Conservation (phyloP, 345 rosid species). For the Pistacia atlantica region DNA sequence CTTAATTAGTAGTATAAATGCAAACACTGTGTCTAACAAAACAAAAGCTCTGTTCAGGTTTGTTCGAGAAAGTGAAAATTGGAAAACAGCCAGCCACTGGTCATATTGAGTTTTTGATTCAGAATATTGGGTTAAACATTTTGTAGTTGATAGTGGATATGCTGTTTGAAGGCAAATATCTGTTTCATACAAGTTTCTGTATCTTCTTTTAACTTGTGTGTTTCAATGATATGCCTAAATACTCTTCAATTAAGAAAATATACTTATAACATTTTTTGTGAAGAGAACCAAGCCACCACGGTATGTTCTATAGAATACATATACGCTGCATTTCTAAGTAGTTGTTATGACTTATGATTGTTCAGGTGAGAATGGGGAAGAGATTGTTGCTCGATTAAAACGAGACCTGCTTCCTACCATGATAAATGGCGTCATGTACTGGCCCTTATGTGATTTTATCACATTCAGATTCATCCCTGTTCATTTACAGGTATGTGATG, state of each 20-base stretch:
- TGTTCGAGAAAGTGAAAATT: neutral
- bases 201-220: neutral
- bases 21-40: neutral
- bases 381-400: slow-evolving; percentile 69
- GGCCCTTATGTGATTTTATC: slow-evolving; percentile 92
- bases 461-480: slow-evolving; percentile 80
- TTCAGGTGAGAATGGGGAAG: slow-evolving; percentile 66
- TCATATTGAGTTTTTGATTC: neutral
- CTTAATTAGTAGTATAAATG: neutral
- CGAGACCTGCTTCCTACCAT: slow-evolving; percentile 76
- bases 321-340: neutral
- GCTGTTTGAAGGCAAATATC: neutral
- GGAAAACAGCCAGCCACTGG: neutral
- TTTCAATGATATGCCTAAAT: slow-evolving; percentile 5
- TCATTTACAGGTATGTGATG: slow-evolving; percentile 70
- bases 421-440: slow-evolving; percentile 74
- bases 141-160: neutral
- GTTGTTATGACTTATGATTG: slow-evolving; percentile 19
- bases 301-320: neutral
- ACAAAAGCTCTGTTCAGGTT: neutral
- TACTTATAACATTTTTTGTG: neutral
- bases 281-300: neutral
- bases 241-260: neutral
- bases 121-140: neutral
- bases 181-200: neutral